A percentile compares a stretch with the other conserved stretches of the same genome.
phyloP scores from a whole-genome alignment of 768 basidiomycete species.

The Plicaturopsis crispa region DNA sequence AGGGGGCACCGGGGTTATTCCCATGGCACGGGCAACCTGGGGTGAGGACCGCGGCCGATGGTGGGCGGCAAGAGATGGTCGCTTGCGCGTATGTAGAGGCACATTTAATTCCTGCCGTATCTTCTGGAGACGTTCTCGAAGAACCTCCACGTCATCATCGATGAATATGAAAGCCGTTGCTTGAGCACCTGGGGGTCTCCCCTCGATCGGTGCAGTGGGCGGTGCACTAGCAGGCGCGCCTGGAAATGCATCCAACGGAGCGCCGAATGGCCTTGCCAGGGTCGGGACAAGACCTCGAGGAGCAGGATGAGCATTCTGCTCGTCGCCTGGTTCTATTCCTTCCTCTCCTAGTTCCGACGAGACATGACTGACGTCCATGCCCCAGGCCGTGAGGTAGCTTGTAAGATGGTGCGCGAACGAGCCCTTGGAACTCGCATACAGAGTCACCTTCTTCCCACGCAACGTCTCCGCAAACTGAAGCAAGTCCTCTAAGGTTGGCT shows the following conservation, averaged over 20 bases:
- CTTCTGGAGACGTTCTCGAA: slow-evolving; percentile 68
- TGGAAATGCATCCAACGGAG: slow-evolving; percentile 3
- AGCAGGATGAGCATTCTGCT: not conserved
- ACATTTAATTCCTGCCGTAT: slow-evolving; percentile 51
- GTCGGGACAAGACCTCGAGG: not conserved
- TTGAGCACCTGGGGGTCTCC: not conserved
- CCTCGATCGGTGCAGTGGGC: not conserved
- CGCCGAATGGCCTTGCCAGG: slow-evolving; percentile 7
- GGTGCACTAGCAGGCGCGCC: not conserved
- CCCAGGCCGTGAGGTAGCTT: slow-evolving; percentile 91
- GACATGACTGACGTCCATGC: slow-evolving; percentile 84
- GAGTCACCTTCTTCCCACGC: slow-evolving; percentile 72
- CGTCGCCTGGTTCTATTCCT: slow-evolving; percentile 16
- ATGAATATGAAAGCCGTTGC: slow-evolving; percentile 72
- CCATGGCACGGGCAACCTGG: slow-evolving; percentile 57
- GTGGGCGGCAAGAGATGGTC: slow-evolving; percentile 58
- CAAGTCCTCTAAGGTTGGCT: slow-evolving; percentile 79
- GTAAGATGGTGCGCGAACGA: slow-evolving; percentile 91
- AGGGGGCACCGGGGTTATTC: slow-evolving; percentile 22
- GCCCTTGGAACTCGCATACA: slow-evolving; percentile 83
- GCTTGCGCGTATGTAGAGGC: slow-evolving; percentile 42
- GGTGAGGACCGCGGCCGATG: slow-evolving; percentile 79
- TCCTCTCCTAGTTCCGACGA: slow-evolving; percentile 53
- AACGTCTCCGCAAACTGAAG: slow-evolving; percentile 73
- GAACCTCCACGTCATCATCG: slow-evolving; percentile 82